Evolutionary conservation across 176 grass and related monocot species (phyloP).

Genomic region (Paspalum vaginatum): DNA sequence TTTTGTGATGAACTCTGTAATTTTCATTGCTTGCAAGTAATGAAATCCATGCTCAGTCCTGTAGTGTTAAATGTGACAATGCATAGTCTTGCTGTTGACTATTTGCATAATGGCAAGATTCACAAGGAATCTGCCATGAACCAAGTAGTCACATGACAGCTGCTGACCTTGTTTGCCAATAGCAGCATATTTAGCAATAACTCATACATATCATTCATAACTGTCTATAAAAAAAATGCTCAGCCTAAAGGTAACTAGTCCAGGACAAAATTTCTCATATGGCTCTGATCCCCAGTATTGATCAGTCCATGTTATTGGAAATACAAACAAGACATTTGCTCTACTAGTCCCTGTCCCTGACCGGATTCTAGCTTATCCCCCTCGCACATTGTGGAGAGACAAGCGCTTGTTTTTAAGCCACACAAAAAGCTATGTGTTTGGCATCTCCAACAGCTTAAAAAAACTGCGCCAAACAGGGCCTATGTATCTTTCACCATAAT

Average conservation of each 20-base stretch:
- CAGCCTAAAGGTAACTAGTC: conserved; percentile 9
- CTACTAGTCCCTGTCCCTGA: not conserved
- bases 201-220: conserved; percentile 11
- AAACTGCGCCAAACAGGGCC: too few species aligned
- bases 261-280: conserved; percentile 13
- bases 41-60: too few species aligned
- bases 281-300: conserved; percentile 6
- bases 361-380: too few species aligned
- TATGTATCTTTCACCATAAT: not conserved
- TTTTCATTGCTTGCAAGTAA: too few species aligned
- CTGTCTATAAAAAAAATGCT: conserved; percentile 26
- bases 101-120: conserved; percentile 30
- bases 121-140: conserved; percentile 16
- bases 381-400: too few species aligned
- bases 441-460: too few species aligned
- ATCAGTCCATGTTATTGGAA: conserved; percentile 11
- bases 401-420: too few species aligned
- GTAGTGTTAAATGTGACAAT: not conserved
- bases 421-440: too few species aligned
- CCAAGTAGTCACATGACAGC: not conserved
- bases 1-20: too few species aligned
- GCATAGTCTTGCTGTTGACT: conserved; percentile 7
- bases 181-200: not conserved
- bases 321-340: not conserved
- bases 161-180: not conserved